A percentile compares a stretch with the other conserved stretches of the same genome.
Evolutionary conservation across 176 grass and related monocot species (phyloP).

Genomic region (Paspalum vaginatum): DNA sequence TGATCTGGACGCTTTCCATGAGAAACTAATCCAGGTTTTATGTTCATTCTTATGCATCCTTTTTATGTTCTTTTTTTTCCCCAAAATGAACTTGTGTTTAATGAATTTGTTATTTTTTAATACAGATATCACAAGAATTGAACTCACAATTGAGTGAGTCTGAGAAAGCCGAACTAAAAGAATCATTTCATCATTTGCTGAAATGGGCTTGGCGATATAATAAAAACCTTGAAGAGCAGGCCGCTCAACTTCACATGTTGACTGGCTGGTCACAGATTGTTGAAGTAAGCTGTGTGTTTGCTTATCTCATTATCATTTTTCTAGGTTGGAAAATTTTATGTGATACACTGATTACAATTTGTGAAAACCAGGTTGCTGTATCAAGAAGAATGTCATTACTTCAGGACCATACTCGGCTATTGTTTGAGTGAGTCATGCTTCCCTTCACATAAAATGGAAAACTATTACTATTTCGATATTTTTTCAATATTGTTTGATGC

Average conservation of each 20-base stretch:
- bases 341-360: slow-evolving; percentile 12
- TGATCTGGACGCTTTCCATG: slow-evolving; percentile 84
- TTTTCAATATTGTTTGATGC: slow-evolving; percentile 39
- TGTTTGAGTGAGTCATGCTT: slow-evolving; percentile 83
- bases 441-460: slow-evolving; percentile 21
- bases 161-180: slow-evolving; percentile 79
- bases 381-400: slow-evolving; percentile 98
- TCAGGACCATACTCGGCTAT: slow-evolving; percentile 83
- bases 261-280: slow-evolving; percentile 97
- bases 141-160: slow-evolving; percentile 54
- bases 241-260: slow-evolving; percentile 95
- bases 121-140: slow-evolving; percentile 66
- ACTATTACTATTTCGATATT: slow-evolving; percentile 2
- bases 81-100: slow-evolving; percentile 10
- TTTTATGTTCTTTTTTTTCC: slow-evolving; percentile 9
- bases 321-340: background rate
- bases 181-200: slow-evolving; percentile 78
- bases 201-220: slow-evolving; percentile 97
- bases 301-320: slow-evolving; percentile 32
- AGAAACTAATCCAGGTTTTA: slow-evolving; percentile 80
- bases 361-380: slow-evolving; percentile 68
- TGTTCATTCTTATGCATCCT: slow-evolving; percentile 27
- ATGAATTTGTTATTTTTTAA: slow-evolving; percentile 29
- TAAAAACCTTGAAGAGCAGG: slow-evolving; percentile 96
- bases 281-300: slow-evolving; percentile 63